phyloP scores from a whole-genome alignment of 163 green algal genomes.

The Scenedesmus sp. region DNA sequence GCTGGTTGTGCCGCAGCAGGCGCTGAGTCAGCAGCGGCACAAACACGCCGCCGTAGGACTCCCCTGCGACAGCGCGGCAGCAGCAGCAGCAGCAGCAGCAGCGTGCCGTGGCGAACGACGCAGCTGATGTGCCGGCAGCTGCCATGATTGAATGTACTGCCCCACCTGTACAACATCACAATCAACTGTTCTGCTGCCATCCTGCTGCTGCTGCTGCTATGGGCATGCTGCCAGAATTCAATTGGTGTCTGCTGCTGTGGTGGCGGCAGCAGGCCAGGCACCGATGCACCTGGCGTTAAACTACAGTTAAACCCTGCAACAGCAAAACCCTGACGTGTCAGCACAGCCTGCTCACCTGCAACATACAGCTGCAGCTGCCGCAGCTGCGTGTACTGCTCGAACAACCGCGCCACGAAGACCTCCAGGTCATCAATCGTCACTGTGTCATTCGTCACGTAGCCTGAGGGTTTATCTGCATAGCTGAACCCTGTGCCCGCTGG shows the following conservation, averaged over 20 bases:
- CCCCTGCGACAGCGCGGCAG: conserved; percentile 56
- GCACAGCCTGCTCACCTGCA: not conserved
- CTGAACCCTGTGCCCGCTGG: conserved; percentile 75
- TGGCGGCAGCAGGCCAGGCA: no score
- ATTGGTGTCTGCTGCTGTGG: no score
- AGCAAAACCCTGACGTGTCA: no score
- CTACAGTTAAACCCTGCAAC: no score
- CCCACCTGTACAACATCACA: no score
- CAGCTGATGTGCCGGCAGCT: no score
- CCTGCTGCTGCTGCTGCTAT: no score
- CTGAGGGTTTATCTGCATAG: conserved; percentile 59
- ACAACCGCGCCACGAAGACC: conserved; percentile 61
- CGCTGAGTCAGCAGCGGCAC: conserved; percentile 72
- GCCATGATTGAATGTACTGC: no score
- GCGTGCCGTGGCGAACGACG: no score
- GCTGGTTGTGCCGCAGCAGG: conserved; percentile 58
- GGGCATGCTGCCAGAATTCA: no score
- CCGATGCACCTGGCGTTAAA: no score
- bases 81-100: not conserved
- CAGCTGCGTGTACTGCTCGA: not conserved
- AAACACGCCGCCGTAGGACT: conserved; percentile 83
- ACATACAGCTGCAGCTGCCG: conserved; percentile 7
- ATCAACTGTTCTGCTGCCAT: no score
- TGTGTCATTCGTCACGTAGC: conserved; percentile 77
- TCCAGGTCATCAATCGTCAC: conserved; percentile 74